Percentiles rank a stretch among this genome's conserved stretches.
Conservation (phyloP, 108 stramenopile species). For the Nitzschia inconspicua region DNA sequence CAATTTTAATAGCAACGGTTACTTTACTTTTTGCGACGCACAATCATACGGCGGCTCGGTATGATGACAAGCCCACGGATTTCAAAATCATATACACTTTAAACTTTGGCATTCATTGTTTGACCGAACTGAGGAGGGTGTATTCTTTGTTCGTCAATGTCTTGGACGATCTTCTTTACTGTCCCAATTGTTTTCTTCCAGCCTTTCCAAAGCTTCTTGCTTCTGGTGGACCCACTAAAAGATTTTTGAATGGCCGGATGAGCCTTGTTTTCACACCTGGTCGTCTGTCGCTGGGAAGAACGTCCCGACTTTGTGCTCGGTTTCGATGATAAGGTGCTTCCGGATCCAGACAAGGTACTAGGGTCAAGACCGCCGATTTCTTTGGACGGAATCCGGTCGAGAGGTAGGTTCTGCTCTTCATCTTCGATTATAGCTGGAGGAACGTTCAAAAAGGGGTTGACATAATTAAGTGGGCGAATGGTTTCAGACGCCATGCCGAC, state of each 20-base stretch:
- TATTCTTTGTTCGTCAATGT: constrained; percentile 18
- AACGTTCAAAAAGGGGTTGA: constrained; percentile 1
- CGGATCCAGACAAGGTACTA: too few species aligned
- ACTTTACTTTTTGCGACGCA: background rate
- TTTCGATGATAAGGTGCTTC: too few species aligned
- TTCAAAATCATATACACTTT: too few species aligned
- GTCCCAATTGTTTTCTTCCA: constrained; percentile 12
- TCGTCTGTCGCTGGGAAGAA: too few species aligned
- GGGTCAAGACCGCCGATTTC: too few species aligned
- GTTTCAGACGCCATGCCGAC: constrained; percentile 17
- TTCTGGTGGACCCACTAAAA: constrained; percentile 3
- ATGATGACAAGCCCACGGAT: too few species aligned
- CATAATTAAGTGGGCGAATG: constrained; percentile 2
- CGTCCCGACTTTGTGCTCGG: too few species aligned
- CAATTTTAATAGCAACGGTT: background rate
- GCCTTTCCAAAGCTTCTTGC: constrained; percentile 13
- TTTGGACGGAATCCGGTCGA: too few species aligned
- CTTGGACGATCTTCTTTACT: constrained; percentile 18
- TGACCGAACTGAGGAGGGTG: background rate
- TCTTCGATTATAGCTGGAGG: constrained; percentile 6
- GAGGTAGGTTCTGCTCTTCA: background rate
- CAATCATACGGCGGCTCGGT: background rate
- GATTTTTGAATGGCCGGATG: too few species aligned
- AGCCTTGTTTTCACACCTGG: too few species aligned
- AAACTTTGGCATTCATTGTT: too few species aligned